Base-by-base conservation (phyloP, 495 filamentous ascomycete species). In the Lentithecium fluviatile region DNA sequence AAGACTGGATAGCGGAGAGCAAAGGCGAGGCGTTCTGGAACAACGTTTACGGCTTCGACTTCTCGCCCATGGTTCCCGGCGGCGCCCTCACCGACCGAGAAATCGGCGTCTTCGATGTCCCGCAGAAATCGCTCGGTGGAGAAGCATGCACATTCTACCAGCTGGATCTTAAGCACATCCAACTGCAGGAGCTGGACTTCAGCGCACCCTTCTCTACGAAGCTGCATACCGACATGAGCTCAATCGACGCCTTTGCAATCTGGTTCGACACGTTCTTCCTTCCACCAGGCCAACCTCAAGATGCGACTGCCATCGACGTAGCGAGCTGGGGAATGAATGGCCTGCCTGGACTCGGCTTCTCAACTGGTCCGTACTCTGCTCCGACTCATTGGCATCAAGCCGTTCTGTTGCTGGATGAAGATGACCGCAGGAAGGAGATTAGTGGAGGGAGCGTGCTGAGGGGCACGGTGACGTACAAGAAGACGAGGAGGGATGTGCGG, bases 221-320 rank as follows among this genome's bases (percentile, higher is more conserved):
- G 36, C 45, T 85, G 17, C 75, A 71, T n/a, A 64, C 78, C 60
- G 77, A 84, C 61, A 76, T 84, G 49, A 79, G 83, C 59, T 71
- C 77, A 2, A 73, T 86, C 21, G 81, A 86, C 71, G 84, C 82
- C 15, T 87, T 77, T 70, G 73, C 77, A 19, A 80, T 86, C 56
- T 86, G 83, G 82, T 86, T 87, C 59, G 84, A 87, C 64, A 83
- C 81, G 3, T 83, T 83, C 74, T 86, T 87, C 67, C 75, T 82
- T 69, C 77, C 78, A 2, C 77, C 78, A 11, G 59, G 48, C 2
- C 17, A 36, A 6, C 21, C 17, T 0, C 73, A 75, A 21, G 49
- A 75, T n/a, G 45, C 55, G 2, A 57, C 52, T n/a, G 50, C 64
- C 38, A 68, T 62, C 4, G 59, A 66, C 40, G 73, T 71, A 0